Evolutionary conservation across 495 filamentous ascomycete species (phyloP).

Genomic region (Penicillium steckii): DNA sequence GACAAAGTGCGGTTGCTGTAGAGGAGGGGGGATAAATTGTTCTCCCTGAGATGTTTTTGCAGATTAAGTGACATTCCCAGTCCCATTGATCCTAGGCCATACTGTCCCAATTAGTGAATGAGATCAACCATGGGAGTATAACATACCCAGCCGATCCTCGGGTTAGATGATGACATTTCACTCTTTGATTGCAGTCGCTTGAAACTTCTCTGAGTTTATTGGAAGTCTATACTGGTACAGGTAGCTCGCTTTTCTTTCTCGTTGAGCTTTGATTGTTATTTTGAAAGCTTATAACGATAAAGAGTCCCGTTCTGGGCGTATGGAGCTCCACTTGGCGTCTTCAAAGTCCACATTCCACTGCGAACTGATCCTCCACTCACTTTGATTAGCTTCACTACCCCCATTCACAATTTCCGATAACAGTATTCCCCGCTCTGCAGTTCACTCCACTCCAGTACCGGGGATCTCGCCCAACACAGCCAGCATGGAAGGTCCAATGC

Average conservation of each 20-base stretch:
- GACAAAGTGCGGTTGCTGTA: constrained; percentile 37
- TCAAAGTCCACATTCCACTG: not conserved
- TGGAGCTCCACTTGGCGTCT: constrained; percentile 5
- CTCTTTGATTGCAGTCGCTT: constrained; percentile 2
- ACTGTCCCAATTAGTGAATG: constrained; percentile 3
- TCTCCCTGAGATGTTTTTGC: constrained; percentile 29
- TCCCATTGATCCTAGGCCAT: constrained; percentile 43
- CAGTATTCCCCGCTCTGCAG: not conserved
- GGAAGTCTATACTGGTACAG: not conserved
- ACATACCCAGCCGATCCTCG: constrained; percentile 12
- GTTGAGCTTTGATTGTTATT: not conserved
- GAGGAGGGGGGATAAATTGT: constrained; percentile 17
- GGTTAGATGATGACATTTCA: not conserved
- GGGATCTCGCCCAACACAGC: constrained; percentile 11
- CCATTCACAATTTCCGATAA: constrained; percentile 4
- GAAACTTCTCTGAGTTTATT: not conserved
- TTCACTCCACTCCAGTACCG: constrained; percentile 4
- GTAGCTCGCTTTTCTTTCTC: not conserved
- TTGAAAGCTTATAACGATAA: constrained; percentile 2
- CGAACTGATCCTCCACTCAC: not conserved
- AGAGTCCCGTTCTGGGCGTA: not conserved
- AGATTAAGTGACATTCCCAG: constrained; percentile 42
- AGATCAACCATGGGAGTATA: not conserved
- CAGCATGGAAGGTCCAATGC: constrained; percentile 10
- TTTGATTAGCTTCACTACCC: not conserved